A percentile compares a stretch with the other conserved stretches of the same genome.
Conservation (phyloP, 345 rosid genomes). For the Laguncularia racemosa region DNA sequence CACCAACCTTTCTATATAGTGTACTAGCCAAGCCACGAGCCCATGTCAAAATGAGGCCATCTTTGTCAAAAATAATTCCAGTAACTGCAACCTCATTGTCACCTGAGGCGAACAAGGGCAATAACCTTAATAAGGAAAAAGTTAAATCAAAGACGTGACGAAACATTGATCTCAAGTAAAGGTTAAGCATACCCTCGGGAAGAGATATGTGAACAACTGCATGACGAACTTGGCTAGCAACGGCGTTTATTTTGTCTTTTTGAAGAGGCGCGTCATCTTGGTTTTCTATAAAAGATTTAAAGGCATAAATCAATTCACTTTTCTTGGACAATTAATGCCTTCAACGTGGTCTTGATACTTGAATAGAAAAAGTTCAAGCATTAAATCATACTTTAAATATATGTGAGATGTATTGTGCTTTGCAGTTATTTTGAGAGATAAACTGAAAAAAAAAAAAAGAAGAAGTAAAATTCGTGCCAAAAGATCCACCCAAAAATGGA, state of each 20-base stretch:
- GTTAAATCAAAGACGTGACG: no score
- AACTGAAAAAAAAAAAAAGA: no score
- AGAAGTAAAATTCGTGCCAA: no score
- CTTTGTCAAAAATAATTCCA: background rate
- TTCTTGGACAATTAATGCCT: no score
- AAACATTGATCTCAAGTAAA: no score
- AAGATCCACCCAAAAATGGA: no score
- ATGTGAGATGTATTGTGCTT: no score
- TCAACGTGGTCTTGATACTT: no score
- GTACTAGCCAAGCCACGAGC: background rate
- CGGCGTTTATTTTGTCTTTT: background rate
- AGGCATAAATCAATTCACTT: no score
- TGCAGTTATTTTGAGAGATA: no score
- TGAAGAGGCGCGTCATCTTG: background rate
- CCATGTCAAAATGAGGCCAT: background rate
- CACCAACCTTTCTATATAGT: slow-evolving; percentile 2
- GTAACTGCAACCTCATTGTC: background rate
- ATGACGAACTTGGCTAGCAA: background rate
- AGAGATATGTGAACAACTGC: background rate
- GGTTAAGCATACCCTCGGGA: background rate
- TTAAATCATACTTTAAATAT: no score
- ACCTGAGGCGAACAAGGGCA: background rate
- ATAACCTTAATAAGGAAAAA: background rate
- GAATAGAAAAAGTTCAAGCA: no score
- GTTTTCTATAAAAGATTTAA: background rate